Base-by-base conservation (phyloP, 805 yeast genomes). In the Danielozyma ontarioensis region DNA sequence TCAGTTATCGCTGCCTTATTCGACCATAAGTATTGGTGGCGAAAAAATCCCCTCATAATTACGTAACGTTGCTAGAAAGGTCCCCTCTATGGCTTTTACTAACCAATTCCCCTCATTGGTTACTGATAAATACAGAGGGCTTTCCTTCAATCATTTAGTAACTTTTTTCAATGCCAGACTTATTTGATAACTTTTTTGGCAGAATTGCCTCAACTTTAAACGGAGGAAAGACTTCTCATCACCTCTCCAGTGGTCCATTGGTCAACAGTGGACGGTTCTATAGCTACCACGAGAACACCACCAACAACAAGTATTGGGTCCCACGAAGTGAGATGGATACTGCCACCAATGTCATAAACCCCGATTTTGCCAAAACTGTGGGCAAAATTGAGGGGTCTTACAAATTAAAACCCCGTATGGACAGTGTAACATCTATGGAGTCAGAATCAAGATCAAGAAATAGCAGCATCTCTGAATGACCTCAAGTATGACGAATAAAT, bases 251-350 rank as follows among this genome's bases (percentile, higher is more conserved):
- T 22, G 32, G 53, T 11, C 39, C 54, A 3, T 68, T 56, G 34
- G 69, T 63, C 10, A 64, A 64, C 34, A 42, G 62, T 4, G 71
- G 71, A 2, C 44, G 44, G 3, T 62, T 45, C 36, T 64, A 64
- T 37, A 62, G 55, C 37, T 63, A 64, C 37, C 65, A 59, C 27
- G 37, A 51, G 27, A 59, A 49, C 28, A 48, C 53, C 15, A 61
- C 64, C 23, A 64, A 64, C 39, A 64, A 64, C 40, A 55, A 59
- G 17, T 64, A 57, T 23, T 64, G 70, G 70, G 40, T 64, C 44
- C 62, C 67, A 4, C 32, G 34, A 8, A 32, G 35, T 15, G 41
- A 43, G 6, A 25, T 34, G 4, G 31, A 23, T 6, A 31, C 31
- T 10, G n/a, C 30, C 1, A 15, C 1, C 36, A 50, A 22, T 62